Evolutionary conservation across 768 basidiomycete species (phyloP), one percentile per base, ranked within the genome.

Genomic region (Rhodotorula graminis): DNA sequence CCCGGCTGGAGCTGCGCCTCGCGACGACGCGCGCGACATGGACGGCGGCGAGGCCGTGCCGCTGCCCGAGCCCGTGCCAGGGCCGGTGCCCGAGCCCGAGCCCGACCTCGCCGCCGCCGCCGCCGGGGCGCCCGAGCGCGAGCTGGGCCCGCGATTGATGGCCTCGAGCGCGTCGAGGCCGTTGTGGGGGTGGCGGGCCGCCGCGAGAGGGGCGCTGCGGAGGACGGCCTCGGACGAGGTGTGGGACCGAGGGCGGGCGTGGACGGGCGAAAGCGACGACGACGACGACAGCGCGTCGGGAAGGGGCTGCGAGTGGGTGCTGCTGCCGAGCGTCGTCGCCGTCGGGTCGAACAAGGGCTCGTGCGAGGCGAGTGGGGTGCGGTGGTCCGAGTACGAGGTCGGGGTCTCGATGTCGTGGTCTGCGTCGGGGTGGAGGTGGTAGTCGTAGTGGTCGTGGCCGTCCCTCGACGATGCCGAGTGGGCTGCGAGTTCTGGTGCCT

Each of bases 161-260:
- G 59, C 52, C 14, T 69, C 73, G 52, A 75, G 70, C 6, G 73
- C 73, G 55, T 66, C 67, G 64, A 75, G 73, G 33, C 73, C 73
- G n/a, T 59, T 61, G 25, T 60, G 9, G 37, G 4, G 37, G 37
- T 37, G 37, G 37, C 9, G 14, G 19, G 44, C 14, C 29, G 58
- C n/a, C 0, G 50, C 3, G 37, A 9, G 44, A 18, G 65, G 12
- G 27, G 62, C 14, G 53, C n/a, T 12, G 53, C n/a, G 7, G 53
- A 9, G 53, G 27, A 55, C 16, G 8, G 33, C 66, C n/a, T 72
- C 71, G 19, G 62, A 68, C 40, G 67, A 64, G 10, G 71, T 68
- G 42, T 60, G 58, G 1, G 71, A 64, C 25, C 66, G 71, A 5
- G 27, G 67, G 67, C 56, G 56, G 33, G 44, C 44, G 44, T 14